phyloP scores from a whole-genome alignment of 2,329 filamentous ascomycete species.

The Stagonosporopsis cucurbitacearum region DNA sequence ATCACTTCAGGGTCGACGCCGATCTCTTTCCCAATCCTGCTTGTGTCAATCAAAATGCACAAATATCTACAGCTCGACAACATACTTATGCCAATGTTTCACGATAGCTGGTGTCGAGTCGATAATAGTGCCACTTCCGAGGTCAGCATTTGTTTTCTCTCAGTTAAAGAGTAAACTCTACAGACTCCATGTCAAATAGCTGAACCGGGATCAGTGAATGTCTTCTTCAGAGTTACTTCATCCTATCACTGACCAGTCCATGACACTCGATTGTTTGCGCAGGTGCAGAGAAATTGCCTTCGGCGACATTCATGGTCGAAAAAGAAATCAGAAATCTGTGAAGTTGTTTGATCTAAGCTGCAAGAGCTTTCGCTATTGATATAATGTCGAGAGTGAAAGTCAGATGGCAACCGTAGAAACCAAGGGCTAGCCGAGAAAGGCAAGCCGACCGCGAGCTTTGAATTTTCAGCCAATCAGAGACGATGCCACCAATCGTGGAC shows the following conservation, averaged over 20 bases:
- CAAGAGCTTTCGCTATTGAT: neutral
- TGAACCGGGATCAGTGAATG: constrained; percentile 13
- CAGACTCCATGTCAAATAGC: constrained; percentile 48
- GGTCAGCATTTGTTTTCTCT: constrained; percentile 11
- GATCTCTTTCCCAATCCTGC: constrained; percentile 79
- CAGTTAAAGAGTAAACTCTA: neutral
- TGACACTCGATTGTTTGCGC: constrained; percentile 50
- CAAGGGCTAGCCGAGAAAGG: constrained; percentile 7
- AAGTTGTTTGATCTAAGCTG: neutral
- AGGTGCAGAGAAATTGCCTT: constrained; percentile 51
- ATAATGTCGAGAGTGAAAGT: neutral
- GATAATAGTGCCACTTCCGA: constrained; percentile 73
- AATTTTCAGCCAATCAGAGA: constrained; percentile 4
- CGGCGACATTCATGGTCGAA: constrained; percentile 39
- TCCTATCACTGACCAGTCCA: constrained; percentile 48
- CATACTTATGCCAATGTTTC: constrained; percentile 77
- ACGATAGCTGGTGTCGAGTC: constrained; percentile 79
- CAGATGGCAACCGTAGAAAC: constrained; percentile 6
- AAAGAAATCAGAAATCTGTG: too few species aligned
- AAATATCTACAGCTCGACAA: constrained; percentile 2
- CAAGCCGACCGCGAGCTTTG: constrained; percentile 2
- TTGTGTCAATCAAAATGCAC: constrained; percentile 16
- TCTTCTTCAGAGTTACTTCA: neutral
- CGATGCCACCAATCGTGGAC: constrained; percentile 1
- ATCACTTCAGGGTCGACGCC: constrained; percentile 85